These are phyloP conservation scores for Phialophora verrucosa DNA, from an alignment of 2,329 filamentous ascomycete species.

Conservation along the genomic window DNA sequence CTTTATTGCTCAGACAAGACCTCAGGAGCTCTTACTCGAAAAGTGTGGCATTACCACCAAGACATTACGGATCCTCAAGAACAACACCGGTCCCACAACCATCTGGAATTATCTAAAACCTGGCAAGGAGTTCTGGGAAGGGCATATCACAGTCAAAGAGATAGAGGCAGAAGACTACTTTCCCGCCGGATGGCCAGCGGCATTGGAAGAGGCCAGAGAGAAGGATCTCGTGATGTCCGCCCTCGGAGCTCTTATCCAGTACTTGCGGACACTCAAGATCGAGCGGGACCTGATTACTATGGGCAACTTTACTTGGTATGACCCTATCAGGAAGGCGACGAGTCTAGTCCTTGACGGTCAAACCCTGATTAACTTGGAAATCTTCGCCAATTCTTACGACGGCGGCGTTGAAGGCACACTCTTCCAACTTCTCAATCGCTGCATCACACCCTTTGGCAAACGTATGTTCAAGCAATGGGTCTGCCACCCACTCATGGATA, in stretches of 20 bases:
- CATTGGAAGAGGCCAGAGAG: slow-evolving; percentile 71
- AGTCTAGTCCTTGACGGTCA: slow-evolving; percentile 93
- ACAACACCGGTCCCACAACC: slow-evolving; percentile 88
- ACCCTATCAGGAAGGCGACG: slow-evolving; percentile 86
- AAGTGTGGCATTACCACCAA: slow-evolving; percentile 87
- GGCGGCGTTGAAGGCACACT: slow-evolving; percentile 84
- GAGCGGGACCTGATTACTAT: slow-evolving; percentile 86
- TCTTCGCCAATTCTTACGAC: slow-evolving; percentile 92
- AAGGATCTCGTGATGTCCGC: slow-evolving; percentile 89
- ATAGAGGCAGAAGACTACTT: slow-evolving; percentile 84
- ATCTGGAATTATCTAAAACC: slow-evolving; percentile 95
- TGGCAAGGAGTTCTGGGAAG: slow-evolving; percentile 86
- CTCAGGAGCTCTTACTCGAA: slow-evolving; percentile 86
- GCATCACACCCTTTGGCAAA: slow-evolving; percentile 96
- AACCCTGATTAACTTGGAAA: slow-evolving; percentile 95
- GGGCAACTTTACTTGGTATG: slow-evolving; percentile 89
- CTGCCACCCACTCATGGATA: slow-evolving; percentile 89
- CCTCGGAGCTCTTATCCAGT: slow-evolving; percentile 85
- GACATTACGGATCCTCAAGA: slow-evolving; percentile 89
- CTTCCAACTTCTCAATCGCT: slow-evolving; percentile 88
- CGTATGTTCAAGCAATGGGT: slow-evolving; percentile 96
- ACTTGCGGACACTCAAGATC: slow-evolving; percentile 83
- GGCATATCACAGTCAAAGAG: slow-evolving; percentile 80
- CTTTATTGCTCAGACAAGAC: slow-evolving; percentile 87
- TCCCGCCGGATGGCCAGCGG: slow-evolving; percentile 76